Evolutionary conservation across 2,329 filamentous ascomycete species (phyloP), one percentile per base, ranked within the genome.

Genomic region (Aspergillus tubingensis): DNA sequence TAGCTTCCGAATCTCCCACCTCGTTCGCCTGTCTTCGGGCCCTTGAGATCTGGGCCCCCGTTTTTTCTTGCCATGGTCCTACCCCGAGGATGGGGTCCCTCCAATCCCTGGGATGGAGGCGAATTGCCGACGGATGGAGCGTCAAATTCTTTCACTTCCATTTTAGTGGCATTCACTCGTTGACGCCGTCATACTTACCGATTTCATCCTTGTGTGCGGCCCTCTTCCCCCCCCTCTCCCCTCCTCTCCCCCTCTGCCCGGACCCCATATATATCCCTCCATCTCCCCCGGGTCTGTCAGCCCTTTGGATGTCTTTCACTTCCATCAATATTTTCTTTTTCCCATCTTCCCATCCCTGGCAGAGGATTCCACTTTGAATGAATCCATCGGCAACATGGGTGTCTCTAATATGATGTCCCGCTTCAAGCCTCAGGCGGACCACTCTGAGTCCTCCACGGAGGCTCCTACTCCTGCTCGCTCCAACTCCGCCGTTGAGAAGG

Each of bases 401-500:
- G 49, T 74, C 62, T 60, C 57, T 54, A 68, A 68, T 39, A 53
- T 74, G 11, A 68, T 74, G 61, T 59, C 62, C 41, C 71, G 70
- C 62, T 54, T 73, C 53, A 74, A 76, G 68, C 67, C 68, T 54
- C 62, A 65, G 49, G 62, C 63, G 17, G 67, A 69, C 52, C 70
- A 72, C 47, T 50, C 47, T 27, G 47, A 50, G 47, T 27, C 47
- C 23, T 55, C 53, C 49, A 67, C 70, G 21, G 73, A 75, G 59
- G 63, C 72, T 27, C 63, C 74, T n/a, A 74, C 69, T 49, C 72
- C 74, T 58, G 66, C 71, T 53, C 70, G 72, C 44, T 58, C 70
- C 6, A 72, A 75, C 56, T 76, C 73, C 3, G 65, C 58, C 19
- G 60, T 66, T 2, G 75, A 77, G 67, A 76, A 77, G 64, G 68